A percentile compares a stretch with the other conserved stretches of the same genome.
These are phyloP conservation scores for Entomortierella parvispora DNA, from an alignment of 192 early-diverging fungal species.

Conservation along the genomic window DNA sequence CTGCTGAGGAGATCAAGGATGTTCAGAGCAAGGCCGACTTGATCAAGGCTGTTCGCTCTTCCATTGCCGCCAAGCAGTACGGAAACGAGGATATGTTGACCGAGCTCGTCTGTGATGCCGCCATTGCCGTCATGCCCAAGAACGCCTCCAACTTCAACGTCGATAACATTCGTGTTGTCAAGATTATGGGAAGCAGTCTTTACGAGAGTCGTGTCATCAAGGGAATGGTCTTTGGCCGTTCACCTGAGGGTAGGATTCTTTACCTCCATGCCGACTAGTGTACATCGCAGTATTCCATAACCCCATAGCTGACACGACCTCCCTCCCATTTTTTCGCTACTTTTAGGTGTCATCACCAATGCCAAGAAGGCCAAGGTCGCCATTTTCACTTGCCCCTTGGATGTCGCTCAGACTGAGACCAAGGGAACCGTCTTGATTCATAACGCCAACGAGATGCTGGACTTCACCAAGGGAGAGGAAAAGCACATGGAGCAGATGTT, in stretches of 20 bases:
- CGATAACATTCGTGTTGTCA: conserved; percentile 95
- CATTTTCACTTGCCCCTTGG: conserved; percentile 93
- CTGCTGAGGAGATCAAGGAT: conserved; percentile 69
- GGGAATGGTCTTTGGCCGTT: conserved; percentile 97
- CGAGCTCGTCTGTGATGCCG: conserved; percentile 85
- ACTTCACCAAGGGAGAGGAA: conserved; percentile 97
- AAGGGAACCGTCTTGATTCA: conserved; percentile 99
- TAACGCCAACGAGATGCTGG: conserved; percentile 95
- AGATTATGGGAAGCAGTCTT: conserved; percentile 93
- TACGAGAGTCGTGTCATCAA: conserved; percentile 89
- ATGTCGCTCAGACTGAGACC: conserved; percentile 95
- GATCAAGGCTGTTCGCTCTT: conserved; percentile 78
- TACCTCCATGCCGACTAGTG: not conserved
- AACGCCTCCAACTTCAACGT: conserved; percentile 91
- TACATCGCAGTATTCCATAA: not conserved
- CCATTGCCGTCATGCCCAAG: conserved; percentile 90
- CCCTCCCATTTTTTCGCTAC: not conserved
- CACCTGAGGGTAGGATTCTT: conserved; percentile 76
- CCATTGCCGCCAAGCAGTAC: conserved; percentile 94
- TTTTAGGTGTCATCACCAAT: conserved; percentile 66
- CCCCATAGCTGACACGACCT: not conserved
- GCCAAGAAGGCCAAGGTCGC: conserved; percentile 92
- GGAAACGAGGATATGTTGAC: conserved; percentile 92
- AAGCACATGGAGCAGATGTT: conserved; percentile 87
- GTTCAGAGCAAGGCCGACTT: conserved; percentile 68